A percentile compares a stretch with the other conserved stretches of the same genome.
Evolutionary conservation across 2,329 filamentous ascomycete species (phyloP).

Genomic region (Acrocalymma vagum): DNA sequence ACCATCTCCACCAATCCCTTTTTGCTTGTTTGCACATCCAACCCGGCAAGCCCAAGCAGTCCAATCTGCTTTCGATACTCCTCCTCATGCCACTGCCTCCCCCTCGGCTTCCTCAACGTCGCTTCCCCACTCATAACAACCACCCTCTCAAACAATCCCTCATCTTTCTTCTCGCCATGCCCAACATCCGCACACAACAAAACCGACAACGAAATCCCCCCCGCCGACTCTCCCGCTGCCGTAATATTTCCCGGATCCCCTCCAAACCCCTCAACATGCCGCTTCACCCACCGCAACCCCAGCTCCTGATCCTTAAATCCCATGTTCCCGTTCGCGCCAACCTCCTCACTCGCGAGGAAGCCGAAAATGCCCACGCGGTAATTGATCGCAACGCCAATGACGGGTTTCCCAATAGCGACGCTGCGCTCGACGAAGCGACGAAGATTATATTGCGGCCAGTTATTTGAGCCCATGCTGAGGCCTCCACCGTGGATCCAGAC

Average conservation of each 20-base stretch:
- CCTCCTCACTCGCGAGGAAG: constrained; percentile 55
- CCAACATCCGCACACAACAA: constrained; percentile 36
- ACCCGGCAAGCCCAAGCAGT: constrained; percentile 22
- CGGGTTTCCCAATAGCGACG: constrained; percentile 51
- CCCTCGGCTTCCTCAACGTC: constrained; percentile 36
- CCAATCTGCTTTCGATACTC: constrained; percentile 33
- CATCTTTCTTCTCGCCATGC: too few species aligned
- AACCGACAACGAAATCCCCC: constrained; percentile 46
- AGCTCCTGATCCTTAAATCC: constrained; percentile 45
- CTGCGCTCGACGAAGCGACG: constrained; percentile 55
- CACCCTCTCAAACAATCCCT: constrained; percentile 35
- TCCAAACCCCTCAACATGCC: constrained; percentile 50
- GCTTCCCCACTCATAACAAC: constrained; percentile 42
- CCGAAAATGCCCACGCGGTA: constrained; percentile 42
- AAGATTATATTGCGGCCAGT: constrained; percentile 62
- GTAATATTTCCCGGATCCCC: constrained; percentile 49
- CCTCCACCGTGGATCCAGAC: constrained; percentile 65
- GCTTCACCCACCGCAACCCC: constrained; percentile 49
- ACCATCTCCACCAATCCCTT: constrained; percentile 22
- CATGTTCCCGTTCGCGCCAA: constrained; percentile 47
- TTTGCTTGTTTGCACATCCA: constrained; percentile 16
- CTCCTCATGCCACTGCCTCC: constrained; percentile 32
- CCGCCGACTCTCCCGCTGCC: constrained; percentile 57
- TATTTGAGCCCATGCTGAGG: constrained; percentile 58
- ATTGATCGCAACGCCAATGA: constrained; percentile 53